phyloP scores from a whole-genome alignment of 164 flowering plant species.

The Echeveria elegans region DNA sequence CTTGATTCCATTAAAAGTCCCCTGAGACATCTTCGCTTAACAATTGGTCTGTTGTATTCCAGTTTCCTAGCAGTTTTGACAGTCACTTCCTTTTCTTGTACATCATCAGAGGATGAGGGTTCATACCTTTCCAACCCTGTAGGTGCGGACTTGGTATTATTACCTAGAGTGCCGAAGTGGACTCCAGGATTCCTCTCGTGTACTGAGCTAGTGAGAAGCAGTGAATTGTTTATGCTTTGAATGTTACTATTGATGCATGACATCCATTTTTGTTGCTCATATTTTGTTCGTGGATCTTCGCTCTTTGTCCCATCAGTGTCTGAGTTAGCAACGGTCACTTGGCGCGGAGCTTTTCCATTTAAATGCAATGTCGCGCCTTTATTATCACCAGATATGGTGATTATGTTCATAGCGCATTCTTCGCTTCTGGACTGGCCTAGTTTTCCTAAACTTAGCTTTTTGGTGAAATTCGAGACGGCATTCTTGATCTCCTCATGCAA shows the following conservation, averaged over 20 bases:
- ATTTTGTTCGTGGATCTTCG: conserved; percentile 10
- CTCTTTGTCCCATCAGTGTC: conserved; percentile 27
- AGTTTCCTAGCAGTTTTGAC: conserved; percentile 22
- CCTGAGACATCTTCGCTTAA: conserved; percentile 67
- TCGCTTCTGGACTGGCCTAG: neutral
- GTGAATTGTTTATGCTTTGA: conserved; percentile 69
- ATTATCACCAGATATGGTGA: conserved; percentile 72
- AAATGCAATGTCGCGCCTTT: conserved; percentile 62
- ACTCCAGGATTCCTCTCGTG: conserved; percentile 58
- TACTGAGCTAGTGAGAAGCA: conserved; percentile 37
- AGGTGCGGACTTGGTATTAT: neutral
- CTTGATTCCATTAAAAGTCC: conserved; percentile 72
- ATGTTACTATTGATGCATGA: conserved; percentile 54
- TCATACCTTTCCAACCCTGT: too few species aligned
- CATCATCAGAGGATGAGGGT: conserved; percentile 7
- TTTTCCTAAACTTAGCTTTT: neutral
- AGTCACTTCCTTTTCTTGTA: conserved; percentile 22
- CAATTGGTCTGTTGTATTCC: conserved; percentile 23
- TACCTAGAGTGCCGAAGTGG: conserved; percentile 15
- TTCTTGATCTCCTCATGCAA: conserved; percentile 6
- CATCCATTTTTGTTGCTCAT: conserved; percentile 20
- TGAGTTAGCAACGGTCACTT: conserved; percentile 41
- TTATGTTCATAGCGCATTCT: neutral
- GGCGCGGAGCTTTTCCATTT: conserved; percentile 43
- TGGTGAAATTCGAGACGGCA: conserved; percentile 5